Conservation (phyloP, 192 early-diverging fungal genomes). For the Entomortierella beljakovae region DNA sequence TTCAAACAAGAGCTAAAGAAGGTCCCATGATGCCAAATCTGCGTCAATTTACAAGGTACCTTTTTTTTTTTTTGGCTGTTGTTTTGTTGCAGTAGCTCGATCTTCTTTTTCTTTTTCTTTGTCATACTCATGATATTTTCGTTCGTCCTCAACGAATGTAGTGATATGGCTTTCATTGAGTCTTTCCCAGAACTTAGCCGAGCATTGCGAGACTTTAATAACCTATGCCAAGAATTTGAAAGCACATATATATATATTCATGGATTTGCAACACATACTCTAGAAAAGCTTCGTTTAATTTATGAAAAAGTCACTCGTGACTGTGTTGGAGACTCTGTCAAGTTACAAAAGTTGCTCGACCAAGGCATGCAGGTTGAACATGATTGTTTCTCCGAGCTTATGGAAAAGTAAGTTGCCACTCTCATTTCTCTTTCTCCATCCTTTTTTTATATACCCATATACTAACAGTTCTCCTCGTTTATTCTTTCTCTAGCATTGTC, state of each 20-base stretch:
- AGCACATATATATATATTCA: conserved; percentile 67
- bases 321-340: conserved; percentile 39
- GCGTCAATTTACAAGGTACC: conserved; percentile 43
- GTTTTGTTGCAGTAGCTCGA: too few species aligned
- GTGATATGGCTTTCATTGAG: conserved; percentile 61
- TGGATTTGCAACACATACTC: conserved; percentile 59
- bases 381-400: conserved; percentile 57
- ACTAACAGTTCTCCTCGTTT: background rate
- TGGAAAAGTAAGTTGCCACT: conserved; percentile 66
- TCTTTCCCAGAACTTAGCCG: conserved; percentile 54
- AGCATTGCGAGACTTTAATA: conserved; percentile 51
- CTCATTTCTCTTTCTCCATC: too few species aligned
- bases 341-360: conserved; percentile 37
- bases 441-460: background rate
- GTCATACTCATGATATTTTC: too few species aligned
- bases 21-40: conserved; percentile 31
- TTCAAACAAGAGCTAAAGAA: conserved; percentile 22
- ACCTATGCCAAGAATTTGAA: conserved; percentile 60
- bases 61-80: conserved; percentile 4
- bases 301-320: conserved; percentile 59
- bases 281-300: conserved; percentile 63
- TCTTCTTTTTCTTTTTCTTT: conserved; percentile 1
- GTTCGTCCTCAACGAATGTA: conserved; percentile 15
- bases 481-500: conserved; percentile 47
- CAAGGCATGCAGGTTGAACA: conserved; percentile 53